Percentiles rank a stretch among this genome's conserved stretches.
phyloP scores from a whole-genome alignment of 306 rosid genomes.

The Biancaea sappan region DNA sequence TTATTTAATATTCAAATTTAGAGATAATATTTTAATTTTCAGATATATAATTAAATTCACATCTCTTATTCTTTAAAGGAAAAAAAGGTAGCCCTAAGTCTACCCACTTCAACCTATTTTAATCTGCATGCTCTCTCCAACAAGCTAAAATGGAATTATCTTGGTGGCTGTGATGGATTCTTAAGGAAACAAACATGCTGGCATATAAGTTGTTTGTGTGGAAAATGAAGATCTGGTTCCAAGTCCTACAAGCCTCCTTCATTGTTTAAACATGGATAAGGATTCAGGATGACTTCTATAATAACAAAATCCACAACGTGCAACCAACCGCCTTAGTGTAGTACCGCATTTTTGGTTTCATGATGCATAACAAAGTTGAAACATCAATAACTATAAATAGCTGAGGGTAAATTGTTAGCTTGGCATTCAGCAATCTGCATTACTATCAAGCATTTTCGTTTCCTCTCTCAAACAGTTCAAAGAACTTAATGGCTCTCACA shows the following conservation, averaged over 20 bases:
- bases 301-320: conserved; percentile 26
- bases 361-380: neutral
- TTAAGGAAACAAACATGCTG: neutral
- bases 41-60: too few relatives aligned
- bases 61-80: too few relatives aligned
- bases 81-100: too few relatives aligned
- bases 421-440: neutral
- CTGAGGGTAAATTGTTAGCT: neutral
- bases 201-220: neutral
- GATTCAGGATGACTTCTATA: neutral
- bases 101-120: too few relatives aligned
- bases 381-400: conserved; percentile 30
- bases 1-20: too few relatives aligned
- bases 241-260: too few relatives aligned
- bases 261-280: too few relatives aligned
- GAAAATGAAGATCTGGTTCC: neutral
- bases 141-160: too few relatives aligned
- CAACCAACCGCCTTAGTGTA: conserved; percentile 20
- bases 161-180: too few relatives aligned
- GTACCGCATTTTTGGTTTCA: neutral
- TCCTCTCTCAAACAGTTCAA: neutral
- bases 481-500: conserved; percentile 33
- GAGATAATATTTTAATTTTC: too few relatives aligned
- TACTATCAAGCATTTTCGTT: conserved; percentile 18
- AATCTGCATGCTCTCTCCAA: too few relatives aligned